Evolutionary conservation across 2,329 filamentous ascomycete species (phyloP).

Genomic region (Colletotrichum gigasporum): DNA sequence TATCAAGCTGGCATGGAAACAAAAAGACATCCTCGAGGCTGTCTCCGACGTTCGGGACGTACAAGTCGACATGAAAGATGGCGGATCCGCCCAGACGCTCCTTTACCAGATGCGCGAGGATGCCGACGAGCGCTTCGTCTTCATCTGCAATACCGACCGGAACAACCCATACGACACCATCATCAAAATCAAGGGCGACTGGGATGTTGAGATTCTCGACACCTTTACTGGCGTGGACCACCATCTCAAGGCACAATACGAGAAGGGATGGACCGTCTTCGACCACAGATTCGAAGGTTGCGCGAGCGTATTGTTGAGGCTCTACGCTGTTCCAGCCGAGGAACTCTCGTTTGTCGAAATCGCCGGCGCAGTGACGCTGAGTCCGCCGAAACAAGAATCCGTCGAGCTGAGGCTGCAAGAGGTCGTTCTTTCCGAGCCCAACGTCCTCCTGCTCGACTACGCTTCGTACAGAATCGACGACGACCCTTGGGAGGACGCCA

Average conservation of each 20-base stretch:
- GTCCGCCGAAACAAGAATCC: neutral
- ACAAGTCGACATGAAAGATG: neutral
- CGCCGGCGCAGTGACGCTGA: neutral
- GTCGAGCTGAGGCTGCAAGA: conserved; percentile 14
- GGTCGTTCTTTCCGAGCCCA: conserved; percentile 38
- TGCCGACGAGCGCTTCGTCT: conserved; percentile 38
- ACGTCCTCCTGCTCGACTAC: conserved; percentile 42
- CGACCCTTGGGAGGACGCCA: conserved; percentile 32
- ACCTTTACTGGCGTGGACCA: conserved; percentile 37
- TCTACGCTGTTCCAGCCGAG: conserved; percentile 10
- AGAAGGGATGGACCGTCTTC: conserved; percentile 36
- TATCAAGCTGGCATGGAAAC: neutral
- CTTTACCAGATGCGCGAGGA: conserved; percentile 43
- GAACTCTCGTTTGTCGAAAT: neutral
- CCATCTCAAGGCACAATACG: conserved; percentile 1
- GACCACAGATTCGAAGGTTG: conserved; percentile 40
- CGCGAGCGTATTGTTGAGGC: conserved; percentile 38
- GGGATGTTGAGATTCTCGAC: conserved; percentile 39
- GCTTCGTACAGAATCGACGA: conserved; percentile 37
- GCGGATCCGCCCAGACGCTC: conserved; percentile 30
- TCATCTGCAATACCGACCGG: conserved; percentile 43
- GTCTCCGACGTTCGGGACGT: neutral
- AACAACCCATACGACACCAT: conserved; percentile 31
- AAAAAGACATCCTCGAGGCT: neutral
- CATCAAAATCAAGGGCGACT: conserved; percentile 37